phyloP scores from a whole-genome alignment of 106 monocot genomes.

The Dioscorea dumetorum region DNA sequence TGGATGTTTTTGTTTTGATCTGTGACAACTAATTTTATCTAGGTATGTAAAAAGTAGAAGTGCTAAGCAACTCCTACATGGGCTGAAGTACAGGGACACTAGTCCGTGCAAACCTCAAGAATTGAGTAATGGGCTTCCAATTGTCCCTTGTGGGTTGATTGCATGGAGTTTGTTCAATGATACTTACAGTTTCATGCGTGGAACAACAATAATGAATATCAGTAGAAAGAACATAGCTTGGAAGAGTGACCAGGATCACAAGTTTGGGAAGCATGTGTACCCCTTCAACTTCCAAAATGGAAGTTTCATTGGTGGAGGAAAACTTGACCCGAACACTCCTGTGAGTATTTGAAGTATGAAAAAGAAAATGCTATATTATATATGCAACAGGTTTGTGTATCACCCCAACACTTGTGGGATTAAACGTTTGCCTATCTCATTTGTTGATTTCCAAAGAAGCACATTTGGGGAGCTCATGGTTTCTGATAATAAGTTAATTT shows the following conservation, averaged over 20 bases:
- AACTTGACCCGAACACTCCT: conserved; percentile 59
- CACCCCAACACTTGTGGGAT: too few relatives aligned
- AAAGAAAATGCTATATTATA: too few relatives aligned
- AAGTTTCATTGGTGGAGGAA: conserved; percentile 66
- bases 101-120: conserved; percentile 62
- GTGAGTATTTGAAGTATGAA: conserved; percentile 36
- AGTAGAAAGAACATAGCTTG: conserved; percentile 76
- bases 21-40: neutral
- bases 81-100: conserved; percentile 41
- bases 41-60: conserved; percentile 91
- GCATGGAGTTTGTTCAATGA: conserved; percentile 99
- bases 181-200: conserved; percentile 47
- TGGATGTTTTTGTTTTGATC: neutral
- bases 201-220: conserved; percentile 22
- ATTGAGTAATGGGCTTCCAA: conserved; percentile 50
- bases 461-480: too few relatives aligned
- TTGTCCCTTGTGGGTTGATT: conserved; percentile 90
- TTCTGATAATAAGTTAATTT: too few relatives aligned
- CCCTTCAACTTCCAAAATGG: conserved; percentile 93
- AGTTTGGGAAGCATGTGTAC: conserved; percentile 79
- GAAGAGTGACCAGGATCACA: conserved; percentile 73
- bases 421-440: too few relatives aligned
- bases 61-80: conserved; percentile 67
- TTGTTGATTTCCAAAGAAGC: too few relatives aligned
- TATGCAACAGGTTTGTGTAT: too few relatives aligned